Evolutionary conservation across 371 early-diverging fungal genomes (phyloP).

Genomic region (Mucor velutinosus): DNA sequence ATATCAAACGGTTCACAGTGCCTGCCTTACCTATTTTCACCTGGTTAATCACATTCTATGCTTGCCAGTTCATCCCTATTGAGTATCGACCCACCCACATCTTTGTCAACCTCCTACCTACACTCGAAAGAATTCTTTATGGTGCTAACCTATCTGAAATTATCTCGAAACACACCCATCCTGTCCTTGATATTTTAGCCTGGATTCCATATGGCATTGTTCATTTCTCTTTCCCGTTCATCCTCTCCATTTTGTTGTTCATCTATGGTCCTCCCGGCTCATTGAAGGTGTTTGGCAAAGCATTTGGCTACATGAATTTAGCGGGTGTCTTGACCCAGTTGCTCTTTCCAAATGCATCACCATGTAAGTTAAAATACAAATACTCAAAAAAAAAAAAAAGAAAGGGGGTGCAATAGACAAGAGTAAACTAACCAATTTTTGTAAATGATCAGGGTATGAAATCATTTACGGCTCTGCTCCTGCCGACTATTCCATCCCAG

Average conservation of each 20-base stretch:
- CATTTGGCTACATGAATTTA: constrained; percentile 73
- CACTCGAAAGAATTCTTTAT: constrained; percentile 69
- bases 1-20: constrained; percentile 49
- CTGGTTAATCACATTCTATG: constrained; percentile 66
- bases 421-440: not conserved
- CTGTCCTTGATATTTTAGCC: constrained; percentile 62
- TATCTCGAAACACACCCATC: constrained; percentile 55
- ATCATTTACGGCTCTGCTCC: constrained; percentile 59
- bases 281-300: constrained; percentile 56
- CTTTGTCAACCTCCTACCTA: constrained; percentile 69
- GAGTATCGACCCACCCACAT: constrained; percentile 62
- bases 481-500: constrained; percentile 71
- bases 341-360: constrained; percentile 72
- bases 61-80: constrained; percentile 66
- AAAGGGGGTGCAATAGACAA: not conserved
- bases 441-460: constrained; percentile 58
- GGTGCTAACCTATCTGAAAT: constrained; percentile 70
- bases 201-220: constrained; percentile 77
- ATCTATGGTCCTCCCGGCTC: constrained; percentile 57
- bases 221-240: constrained; percentile 68
- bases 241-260: constrained; percentile 52
- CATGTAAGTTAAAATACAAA: constrained; percentile 60
- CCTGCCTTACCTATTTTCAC: constrained; percentile 64
- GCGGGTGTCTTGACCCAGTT: constrained; percentile 73
- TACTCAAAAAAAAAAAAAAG: not conserved